These are phyloP conservation scores for Chaetomidium leptoderma DNA, from an alignment of 495 filamentous ascomycete genomes.

Conservation along the genomic window DNA sequence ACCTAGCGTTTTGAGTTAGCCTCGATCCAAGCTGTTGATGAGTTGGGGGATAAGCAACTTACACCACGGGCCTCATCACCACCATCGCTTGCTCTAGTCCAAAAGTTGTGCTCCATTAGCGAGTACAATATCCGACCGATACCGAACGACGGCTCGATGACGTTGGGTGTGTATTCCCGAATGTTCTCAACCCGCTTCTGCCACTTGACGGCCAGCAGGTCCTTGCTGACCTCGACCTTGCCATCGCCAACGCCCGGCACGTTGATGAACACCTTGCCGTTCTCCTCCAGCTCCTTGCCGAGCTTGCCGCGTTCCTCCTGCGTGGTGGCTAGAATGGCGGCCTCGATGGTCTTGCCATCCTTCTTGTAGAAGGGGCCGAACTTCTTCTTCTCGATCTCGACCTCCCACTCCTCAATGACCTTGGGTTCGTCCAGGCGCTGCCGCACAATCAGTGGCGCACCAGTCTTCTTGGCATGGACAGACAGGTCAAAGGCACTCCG, in stretches of 20 bases:
- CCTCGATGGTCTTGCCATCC: conserved; percentile 69
- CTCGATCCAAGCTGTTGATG: not conserved
- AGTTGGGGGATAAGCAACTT: conserved; percentile 31
- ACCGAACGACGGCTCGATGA: conserved; percentile 83
- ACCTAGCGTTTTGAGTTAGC: conserved; percentile 43
- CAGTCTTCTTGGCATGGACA: conserved; percentile 78
- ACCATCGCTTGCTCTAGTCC: conserved; percentile 61
- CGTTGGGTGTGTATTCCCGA: conserved; percentile 75
- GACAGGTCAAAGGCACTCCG: conserved; percentile 75
- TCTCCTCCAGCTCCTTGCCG: conserved; percentile 57
- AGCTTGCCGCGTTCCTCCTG: conserved; percentile 70
- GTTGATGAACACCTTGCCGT: conserved; percentile 63
- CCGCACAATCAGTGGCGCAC: conserved; percentile 65
- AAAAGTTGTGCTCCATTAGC: conserved; percentile 75
- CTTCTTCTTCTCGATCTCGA: conserved; percentile 80
- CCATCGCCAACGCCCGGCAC: conserved; percentile 50
- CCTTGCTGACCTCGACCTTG: conserved; percentile 66
- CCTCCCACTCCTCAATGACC: conserved; percentile 66
- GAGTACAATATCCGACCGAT: conserved; percentile 77
- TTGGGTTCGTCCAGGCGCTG: conserved; percentile 58
- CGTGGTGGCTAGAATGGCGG: conserved; percentile 59
- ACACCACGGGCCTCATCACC: conserved; percentile 66
- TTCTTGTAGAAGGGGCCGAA: conserved; percentile 78
- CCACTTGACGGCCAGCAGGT: conserved; percentile 67
- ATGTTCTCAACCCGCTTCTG: conserved; percentile 62